A percentile compares a stretch with the other conserved stretches of the same genome.
Evolutionary conservation across 495 filamentous ascomycete genomes (phyloP).

Genomic region (Extremus antarcticus): DNA sequence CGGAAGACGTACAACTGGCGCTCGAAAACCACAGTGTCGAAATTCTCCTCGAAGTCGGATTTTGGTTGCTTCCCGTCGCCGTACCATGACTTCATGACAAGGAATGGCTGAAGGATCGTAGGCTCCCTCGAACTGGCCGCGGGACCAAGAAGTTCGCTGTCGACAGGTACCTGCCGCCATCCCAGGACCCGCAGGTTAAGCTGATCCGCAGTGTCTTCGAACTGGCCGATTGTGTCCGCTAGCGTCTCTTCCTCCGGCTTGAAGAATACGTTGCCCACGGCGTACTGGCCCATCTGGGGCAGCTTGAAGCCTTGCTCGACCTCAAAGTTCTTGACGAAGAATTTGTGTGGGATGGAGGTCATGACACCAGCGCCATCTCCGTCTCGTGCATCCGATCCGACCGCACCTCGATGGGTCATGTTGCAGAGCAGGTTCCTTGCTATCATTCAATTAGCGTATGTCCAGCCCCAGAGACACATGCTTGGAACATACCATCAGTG

Average conservation of each 20-base stretch:
- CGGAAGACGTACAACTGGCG: conserved; percentile 87
- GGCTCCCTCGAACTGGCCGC: conserved; percentile 91
- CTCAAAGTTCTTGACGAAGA: conserved; percentile 97
- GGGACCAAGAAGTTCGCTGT: conserved; percentile 86
- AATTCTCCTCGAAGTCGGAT: conserved; percentile 63
- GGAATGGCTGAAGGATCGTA: conserved; percentile 88
- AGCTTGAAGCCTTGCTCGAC: conserved; percentile 76
- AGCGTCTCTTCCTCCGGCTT: conserved; percentile 85
- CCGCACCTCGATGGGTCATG: conserved; percentile 98
- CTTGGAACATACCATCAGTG: conserved; percentile 94
- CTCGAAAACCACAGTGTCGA: conserved; percentile 81
- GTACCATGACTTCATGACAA: conserved; percentile 79
- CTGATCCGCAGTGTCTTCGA: conserved; percentile 83
- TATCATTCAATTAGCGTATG: conserved; percentile 28
- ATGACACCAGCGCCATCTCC: conserved; percentile 98
- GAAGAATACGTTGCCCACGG: conserved; percentile 96
- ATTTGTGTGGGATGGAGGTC: conserved; percentile 98
- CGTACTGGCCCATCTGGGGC: conserved; percentile 86
- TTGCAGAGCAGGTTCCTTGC: conserved; percentile 94
- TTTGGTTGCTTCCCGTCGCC: conserved; percentile 76
- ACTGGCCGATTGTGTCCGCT: conserved; percentile 73
- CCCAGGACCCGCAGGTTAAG: conserved; percentile 85
- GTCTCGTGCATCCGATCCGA: conserved; percentile 94
- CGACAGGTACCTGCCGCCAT: conserved; percentile 91
- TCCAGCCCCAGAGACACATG: no score